A percentile compares a stretch with the other conserved stretches of the same genome.
Conservation (phyloP, 192 early-diverging fungal genomes). For the Umbelopsis ramanniana region DNA sequence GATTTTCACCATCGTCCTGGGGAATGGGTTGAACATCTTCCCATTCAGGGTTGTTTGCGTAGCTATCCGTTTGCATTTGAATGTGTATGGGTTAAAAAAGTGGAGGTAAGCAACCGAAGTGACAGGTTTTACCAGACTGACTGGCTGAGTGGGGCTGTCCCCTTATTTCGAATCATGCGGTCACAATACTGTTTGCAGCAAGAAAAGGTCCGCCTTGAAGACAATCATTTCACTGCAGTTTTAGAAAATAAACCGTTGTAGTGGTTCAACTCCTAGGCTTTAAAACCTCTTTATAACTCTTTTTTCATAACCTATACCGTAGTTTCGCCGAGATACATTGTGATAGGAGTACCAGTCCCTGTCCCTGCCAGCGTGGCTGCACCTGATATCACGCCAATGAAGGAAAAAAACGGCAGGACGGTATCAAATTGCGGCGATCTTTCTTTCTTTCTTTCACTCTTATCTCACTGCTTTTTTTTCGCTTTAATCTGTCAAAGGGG, state of each 20-base stretch:
- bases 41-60: slow-evolving; percentile 50
- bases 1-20: slow-evolving; percentile 81
- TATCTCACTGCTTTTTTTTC: too few relatives aligned
- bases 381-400: slow-evolving; percentile 7
- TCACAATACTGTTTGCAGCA: not conserved
- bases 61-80: not conserved
- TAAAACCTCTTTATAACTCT: too few relatives aligned
- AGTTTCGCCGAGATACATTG: too few relatives aligned
- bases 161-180: not conserved
- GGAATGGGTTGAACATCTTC: slow-evolving; percentile 71
- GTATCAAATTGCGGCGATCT: not conserved
- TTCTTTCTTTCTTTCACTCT: slow-evolving; percentile 1
- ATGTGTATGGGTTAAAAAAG: too few relatives aligned
- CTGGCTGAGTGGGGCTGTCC: too few relatives aligned
- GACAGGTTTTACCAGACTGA: too few relatives aligned
- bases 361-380: not conserved
- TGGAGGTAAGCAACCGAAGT: too few relatives aligned
- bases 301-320: too few relatives aligned
- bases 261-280: too few relatives aligned
- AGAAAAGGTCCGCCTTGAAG: too few relatives aligned
- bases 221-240: too few relatives aligned
- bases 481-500: not conserved
- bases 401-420: not conserved
- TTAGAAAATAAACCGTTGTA: too few relatives aligned
- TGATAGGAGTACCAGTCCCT: not conserved